Percentiles rank a stretch among this genome's conserved stretches.
These are phyloP conservation scores for Theileria luwenshuni DNA, from an alignment of 169 alveolate genomes.

Conservation along the genomic window DNA sequence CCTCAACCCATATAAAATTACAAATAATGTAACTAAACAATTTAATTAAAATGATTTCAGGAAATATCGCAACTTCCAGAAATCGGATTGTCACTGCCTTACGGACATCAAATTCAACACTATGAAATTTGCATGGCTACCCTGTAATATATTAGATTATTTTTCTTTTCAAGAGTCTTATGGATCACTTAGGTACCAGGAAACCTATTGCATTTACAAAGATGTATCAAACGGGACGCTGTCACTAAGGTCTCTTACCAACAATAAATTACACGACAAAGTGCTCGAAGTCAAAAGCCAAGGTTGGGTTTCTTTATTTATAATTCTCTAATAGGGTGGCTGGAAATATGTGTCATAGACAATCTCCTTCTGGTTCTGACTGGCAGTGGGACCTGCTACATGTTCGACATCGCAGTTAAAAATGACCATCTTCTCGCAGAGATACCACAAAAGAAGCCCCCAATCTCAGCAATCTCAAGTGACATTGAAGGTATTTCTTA, in stretches of 20 bases:
- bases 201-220: constrained; percentile 52
- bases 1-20: constrained; percentile 42
- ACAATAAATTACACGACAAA: constrained; percentile 44
- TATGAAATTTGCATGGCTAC: constrained; percentile 42
- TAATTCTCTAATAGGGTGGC: no score
- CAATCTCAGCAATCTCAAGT: constrained; percentile 47
- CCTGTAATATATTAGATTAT: constrained; percentile 15
- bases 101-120: constrained; percentile 46
- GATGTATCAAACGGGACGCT: constrained; percentile 50
- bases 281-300: constrained; percentile 53
- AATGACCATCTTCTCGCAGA: constrained; percentile 34
- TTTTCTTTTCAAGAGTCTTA: neutral
- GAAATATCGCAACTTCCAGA: constrained; percentile 40
- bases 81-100: constrained; percentile 28
- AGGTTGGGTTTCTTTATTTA: no score
- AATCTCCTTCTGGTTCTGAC: constrained; percentile 45
- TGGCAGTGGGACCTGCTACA: constrained; percentile 40
- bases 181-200: constrained; percentile 15
- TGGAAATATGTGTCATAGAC: constrained; percentile 47
- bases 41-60: neutral
- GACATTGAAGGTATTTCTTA: no score
- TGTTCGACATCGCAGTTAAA: constrained; percentile 49
- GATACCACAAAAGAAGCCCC: constrained; percentile 56
- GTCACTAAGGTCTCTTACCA: constrained; percentile 49
- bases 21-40: constrained; percentile 20